A percentile compares a stretch with the other conserved stretches of the same genome.
phyloP scores from a whole-genome alignment of 108 stramenopile species.

The Nitzschia sp. region DNA sequence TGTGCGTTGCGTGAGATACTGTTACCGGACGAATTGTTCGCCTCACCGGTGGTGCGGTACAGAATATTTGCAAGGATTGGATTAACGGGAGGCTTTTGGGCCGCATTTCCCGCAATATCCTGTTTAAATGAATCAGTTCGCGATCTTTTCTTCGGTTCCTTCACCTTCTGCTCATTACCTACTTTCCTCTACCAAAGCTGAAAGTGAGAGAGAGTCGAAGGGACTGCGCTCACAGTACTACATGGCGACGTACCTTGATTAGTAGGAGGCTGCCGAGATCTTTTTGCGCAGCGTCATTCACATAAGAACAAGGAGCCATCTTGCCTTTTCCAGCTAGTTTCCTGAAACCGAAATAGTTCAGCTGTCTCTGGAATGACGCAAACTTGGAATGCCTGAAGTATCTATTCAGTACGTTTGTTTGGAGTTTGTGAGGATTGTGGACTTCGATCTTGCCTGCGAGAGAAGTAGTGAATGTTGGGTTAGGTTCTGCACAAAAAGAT shows the following conservation, averaged over 20 bases:
- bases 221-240: neutral
- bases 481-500: neutral
- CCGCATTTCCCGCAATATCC: neutral
- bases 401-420: conserved; percentile 67
- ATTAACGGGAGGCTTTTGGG: conserved; percentile 17
- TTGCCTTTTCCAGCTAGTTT: conserved; percentile 92
- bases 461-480: neutral
- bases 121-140: neutral
- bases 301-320: conserved; percentile 90
- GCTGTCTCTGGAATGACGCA: conserved; percentile 85
- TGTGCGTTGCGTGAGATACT: neutral
- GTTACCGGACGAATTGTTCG: neutral
- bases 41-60: conserved; percentile 23
- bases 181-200: conserved; percentile 46
- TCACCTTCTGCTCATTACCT: conserved; percentile 32
- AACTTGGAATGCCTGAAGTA: conserved; percentile 92
- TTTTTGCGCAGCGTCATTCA: conserved; percentile 74
- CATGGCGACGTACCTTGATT: conserved; percentile 63
- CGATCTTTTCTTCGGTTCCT: conserved; percentile 21
- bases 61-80: conserved; percentile 44
- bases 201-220: neutral
- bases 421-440: conserved; percentile 78
- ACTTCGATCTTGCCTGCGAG: conserved; percentile 64
- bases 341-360: conserved; percentile 91
- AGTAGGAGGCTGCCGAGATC: conserved; percentile 75